Evolutionary conservation across 805 yeast species (phyloP).

Genomic region (Ogataea methylovora): DNA sequence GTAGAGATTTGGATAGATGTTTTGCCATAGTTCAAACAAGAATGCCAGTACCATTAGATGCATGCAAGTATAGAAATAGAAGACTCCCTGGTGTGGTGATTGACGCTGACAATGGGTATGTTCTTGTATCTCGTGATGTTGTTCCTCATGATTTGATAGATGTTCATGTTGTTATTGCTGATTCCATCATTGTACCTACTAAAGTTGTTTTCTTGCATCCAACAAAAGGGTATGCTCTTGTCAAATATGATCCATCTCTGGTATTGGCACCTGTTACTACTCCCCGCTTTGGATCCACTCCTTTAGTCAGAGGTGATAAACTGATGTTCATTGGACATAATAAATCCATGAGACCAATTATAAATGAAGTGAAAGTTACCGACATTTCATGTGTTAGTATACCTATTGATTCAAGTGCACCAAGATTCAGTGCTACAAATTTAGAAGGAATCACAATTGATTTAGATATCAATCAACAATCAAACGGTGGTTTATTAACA

Average conservation of each 20-base stretch:
- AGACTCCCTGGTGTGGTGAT: slow-evolving; percentile 73
- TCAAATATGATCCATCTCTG: slow-evolving; percentile 72
- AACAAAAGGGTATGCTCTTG: slow-evolving; percentile 74
- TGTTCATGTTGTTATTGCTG: slow-evolving; percentile 73
- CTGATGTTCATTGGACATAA: slow-evolving; percentile 78
- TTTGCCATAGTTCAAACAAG: slow-evolving; percentile 64
- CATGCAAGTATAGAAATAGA: slow-evolving; percentile 54
- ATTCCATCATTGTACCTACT: slow-evolving; percentile 74
- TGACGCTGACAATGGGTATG: slow-evolving; percentile 75
- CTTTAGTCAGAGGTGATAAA: slow-evolving; percentile 68
- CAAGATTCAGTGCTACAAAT: slow-evolving; percentile 82
- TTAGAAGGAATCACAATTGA: slow-evolving; percentile 73
- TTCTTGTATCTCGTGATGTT: slow-evolving; percentile 65
- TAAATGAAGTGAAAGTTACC: slow-evolving; percentile 69
- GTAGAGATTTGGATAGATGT: slow-evolving; percentile 53
- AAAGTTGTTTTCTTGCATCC: slow-evolving; percentile 82
- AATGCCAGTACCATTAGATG: slow-evolving; percentile 68
- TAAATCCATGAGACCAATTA: slow-evolving; percentile 56
- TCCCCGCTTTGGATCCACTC: slow-evolving; percentile 49
- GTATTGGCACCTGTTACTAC: slow-evolving; percentile 66
- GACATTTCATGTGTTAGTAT: slow-evolving; percentile 70
- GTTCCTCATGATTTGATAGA: slow-evolving; percentile 84
- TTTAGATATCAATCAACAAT: slow-evolving; percentile 61
- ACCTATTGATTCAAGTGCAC: slow-evolving; percentile 60
- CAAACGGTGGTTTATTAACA: slow-evolving; percentile 65